phyloP scores from a whole-genome alignment of 768 basidiomycete genomes.

The Tylopilus cervinicoccineus region DNA sequence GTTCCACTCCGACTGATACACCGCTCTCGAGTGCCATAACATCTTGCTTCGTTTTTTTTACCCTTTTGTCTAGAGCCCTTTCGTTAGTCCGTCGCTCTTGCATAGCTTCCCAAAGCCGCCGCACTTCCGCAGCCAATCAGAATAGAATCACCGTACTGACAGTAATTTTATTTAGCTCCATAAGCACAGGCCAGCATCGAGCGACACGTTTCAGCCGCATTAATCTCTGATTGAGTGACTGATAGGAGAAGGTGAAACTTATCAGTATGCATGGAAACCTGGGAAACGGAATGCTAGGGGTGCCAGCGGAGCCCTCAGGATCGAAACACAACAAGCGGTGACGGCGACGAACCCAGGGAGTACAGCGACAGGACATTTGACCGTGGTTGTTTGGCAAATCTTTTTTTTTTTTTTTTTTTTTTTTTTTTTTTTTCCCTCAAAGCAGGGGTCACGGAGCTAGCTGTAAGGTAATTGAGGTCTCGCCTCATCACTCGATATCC shows the following conservation, averaged over 20 bases:
- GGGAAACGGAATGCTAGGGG: neutral
- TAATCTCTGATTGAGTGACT: conserved; percentile 14
- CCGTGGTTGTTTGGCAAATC: conserved; percentile 1
- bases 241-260: conserved; percentile 16
- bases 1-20: conserved; percentile 2
- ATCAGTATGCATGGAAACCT: conserved; percentile 17
- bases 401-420: neutral
- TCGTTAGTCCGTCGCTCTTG: neutral
- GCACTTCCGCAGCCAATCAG: conserved; percentile 16
- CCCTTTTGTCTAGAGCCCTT: neutral
- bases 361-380: neutral
- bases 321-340: neutral
- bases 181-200: conserved; percentile 9
- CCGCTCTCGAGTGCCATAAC: conserved; percentile 3
- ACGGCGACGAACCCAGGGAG: neutral
- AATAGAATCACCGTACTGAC: conserved; percentile 4
- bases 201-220: conserved; percentile 25
- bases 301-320: conserved; percentile 14
- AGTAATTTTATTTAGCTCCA: conserved; percentile 6
- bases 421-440: neutral
- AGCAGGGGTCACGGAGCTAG: neutral
- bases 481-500: conserved; percentile 10
- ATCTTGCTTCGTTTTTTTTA: neutral
- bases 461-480: conserved; percentile 20
- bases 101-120: conserved; percentile 2